Conservation (phyloP, 257 asterid genomes). For the Verbena officinalis region DNA sequence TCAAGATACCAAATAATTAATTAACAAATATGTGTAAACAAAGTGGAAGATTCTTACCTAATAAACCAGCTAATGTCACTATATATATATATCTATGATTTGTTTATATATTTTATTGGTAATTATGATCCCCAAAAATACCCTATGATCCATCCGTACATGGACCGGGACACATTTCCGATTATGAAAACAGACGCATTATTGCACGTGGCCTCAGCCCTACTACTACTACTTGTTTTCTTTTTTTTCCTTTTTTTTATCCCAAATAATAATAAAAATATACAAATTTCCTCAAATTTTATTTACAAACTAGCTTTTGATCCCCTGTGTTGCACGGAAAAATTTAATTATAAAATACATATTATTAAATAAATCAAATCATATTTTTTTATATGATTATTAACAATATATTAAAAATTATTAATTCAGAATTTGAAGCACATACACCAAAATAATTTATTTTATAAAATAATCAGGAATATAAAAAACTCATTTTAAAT, state of each 20-base stretch:
- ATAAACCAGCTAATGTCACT: constrained; percentile 35
- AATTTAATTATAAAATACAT: too few species aligned
- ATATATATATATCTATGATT: constrained; percentile 40
- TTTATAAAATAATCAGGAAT: too few species aligned
- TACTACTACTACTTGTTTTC: constrained; percentile 31
- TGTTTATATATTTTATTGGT: not conserved
- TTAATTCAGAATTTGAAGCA: too few species aligned
- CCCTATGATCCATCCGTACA: constrained; percentile 59
- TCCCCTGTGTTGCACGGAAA: too few species aligned
- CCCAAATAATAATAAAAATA: not conserved
- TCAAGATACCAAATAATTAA: constrained; percentile 34
- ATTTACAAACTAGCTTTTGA: too few species aligned
- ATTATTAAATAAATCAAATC: too few species aligned
- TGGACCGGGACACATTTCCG: constrained; percentile 30
- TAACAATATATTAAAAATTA: too few species aligned
- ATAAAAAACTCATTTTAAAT: too few species aligned
- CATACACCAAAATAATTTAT: too few species aligned
- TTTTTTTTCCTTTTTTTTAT: constrained; percentile 1
- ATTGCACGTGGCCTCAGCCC: constrained; percentile 76
- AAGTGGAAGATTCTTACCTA: constrained; percentile 55
- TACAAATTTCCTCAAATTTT: too few species aligned
- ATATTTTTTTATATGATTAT: too few species aligned
- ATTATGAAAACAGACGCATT: constrained; percentile 35
- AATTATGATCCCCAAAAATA: constrained; percentile 56
- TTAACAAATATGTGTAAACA: constrained; percentile 32